Conservation (phyloP, 176 grass and related monocot species). For the Poa pratensis region DNA sequence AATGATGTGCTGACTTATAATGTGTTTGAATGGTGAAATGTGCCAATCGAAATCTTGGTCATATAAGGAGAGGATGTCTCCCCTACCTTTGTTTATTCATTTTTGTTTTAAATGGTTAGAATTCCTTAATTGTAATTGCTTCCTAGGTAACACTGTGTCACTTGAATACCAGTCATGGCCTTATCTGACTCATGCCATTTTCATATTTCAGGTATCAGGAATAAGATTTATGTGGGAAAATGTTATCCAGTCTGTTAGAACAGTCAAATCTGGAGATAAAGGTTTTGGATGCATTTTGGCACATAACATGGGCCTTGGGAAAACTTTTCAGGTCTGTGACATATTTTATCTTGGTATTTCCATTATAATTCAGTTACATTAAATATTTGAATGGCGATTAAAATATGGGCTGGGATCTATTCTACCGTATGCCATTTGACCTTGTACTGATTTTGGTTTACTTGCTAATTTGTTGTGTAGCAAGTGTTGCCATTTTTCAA, state of each 20-base stretch:
- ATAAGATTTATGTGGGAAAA: constrained; percentile 99
- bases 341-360: constrained; percentile 37
- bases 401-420: constrained; percentile 12
- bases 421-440: neutral
- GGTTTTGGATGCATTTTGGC: constrained; percentile 99
- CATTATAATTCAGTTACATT: constrained; percentile 13
- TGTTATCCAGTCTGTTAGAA: constrained; percentile 90
- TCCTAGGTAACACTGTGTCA: neutral
- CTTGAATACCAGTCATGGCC: constrained; percentile 3
- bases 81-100: neutral
- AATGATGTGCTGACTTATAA: constrained; percentile 21
- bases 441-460: neutral
- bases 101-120: constrained; percentile 12
- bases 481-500: neutral
- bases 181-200: constrained; percentile 22
- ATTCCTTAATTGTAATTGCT: neutral
- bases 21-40: constrained; percentile 11
- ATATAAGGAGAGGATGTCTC: neutral
- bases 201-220: constrained; percentile 68
- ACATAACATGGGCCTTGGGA: constrained; percentile 97
- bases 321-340: constrained; percentile 90
- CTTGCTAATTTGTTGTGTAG: constrained; percentile 26
- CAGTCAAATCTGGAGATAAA: constrained; percentile 86
- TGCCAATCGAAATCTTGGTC: constrained; percentile 18
- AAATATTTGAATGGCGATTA: constrained; percentile 4